Evolutionary conservation across 345 rosid genomes (phyloP).

Genomic region (Citrus australasica): DNA sequence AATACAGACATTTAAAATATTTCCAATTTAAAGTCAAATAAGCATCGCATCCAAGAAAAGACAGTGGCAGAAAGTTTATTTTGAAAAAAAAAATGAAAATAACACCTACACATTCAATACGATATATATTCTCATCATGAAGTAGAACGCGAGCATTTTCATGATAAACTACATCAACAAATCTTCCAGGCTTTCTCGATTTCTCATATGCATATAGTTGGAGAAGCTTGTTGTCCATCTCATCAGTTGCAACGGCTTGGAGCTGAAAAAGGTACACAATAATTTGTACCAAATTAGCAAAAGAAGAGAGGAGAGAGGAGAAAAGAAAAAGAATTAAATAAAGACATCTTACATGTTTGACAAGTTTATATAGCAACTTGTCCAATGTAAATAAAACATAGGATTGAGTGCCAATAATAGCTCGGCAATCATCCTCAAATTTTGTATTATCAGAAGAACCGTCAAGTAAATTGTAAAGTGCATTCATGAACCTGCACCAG

Average conservation of each 20-base stretch:
- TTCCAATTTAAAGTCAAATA: background rate
- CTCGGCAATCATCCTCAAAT: slow-evolving; percentile 97
- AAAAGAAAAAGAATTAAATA: background rate
- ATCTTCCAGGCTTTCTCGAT: slow-evolving; percentile 68
- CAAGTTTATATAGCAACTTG: slow-evolving; percentile 85
- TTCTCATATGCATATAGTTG: slow-evolving; percentile 81
- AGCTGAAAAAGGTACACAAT: slow-evolving; percentile 46
- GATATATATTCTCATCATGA: slow-evolving; percentile 84
- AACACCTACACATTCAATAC: slow-evolving; percentile 84
- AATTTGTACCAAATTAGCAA: background rate
- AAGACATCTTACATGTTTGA: slow-evolving; percentile 65
- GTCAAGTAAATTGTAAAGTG: slow-evolving; percentile 87
- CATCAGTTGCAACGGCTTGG: slow-evolving; percentile 78
- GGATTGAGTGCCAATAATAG: slow-evolving; percentile 94
- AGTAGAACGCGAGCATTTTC: slow-evolving; percentile 85
- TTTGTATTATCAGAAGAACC: slow-evolving; percentile 92
- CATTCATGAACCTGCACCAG: slow-evolving; percentile 71
- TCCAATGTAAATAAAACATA: slow-evolving; percentile 92
- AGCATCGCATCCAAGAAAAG: background rate
- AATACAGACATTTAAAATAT: background rate
- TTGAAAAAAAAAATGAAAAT: background rate
- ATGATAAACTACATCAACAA: slow-evolving; percentile 65
- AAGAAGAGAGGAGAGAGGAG: background rate
- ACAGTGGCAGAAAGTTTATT: background rate
- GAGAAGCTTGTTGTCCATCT: slow-evolving; percentile 86